Evolutionary conservation across 2,329 filamentous ascomycete species (phyloP), one percentile per base, ranked within the genome.

Genomic region (Paecilomyces variotii): DNA sequence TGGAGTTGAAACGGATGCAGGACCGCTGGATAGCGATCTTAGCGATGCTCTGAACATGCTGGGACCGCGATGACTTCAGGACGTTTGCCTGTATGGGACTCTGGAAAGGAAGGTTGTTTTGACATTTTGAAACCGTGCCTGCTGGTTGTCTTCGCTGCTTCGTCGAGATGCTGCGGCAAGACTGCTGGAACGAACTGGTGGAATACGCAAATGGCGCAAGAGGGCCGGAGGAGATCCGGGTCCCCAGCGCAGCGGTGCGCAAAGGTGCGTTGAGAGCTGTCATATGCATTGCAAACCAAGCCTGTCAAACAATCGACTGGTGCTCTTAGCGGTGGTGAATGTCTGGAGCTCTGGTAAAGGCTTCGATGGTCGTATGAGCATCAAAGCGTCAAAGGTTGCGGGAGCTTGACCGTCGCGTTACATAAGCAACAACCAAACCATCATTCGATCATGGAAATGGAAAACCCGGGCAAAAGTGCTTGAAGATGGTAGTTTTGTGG

Each of bases 181-280:
- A 45, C 9, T 45, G 39, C 39, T 45, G 39, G 39, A 45, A 45
- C 39, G 39, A 45, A 14, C 39, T 60, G 56, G 61, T 59, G 55
- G 63, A 59, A 56, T 60, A 61, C 54, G 65, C 57, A 61, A 70
- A 66, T 3, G 68, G 63, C 56, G 57, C 61, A 32, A 70, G 53
- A 50, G 65, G 53, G 25, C 64, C 62, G 28, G 66, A 59, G 32
- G 66, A 63, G 30, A 73, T 26, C 24, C 69, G 68, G 54, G 67
- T 60, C 54, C 68, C 61, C 9, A 74, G 57, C 25, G 70, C 63
- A n/a, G 64, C 66, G 28, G 69, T 68, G 35, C 72, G 74, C 57
- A 73, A 54, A n/a, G 73, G 70, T 59, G 67, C 66, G 59, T 60
- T 67, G 55, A 71, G 61, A 14, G 65, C 56, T 30, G 63, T 65